These are phyloP conservation scores for Chloranthus sessilifolius DNA, from an alignment of 164 flowering plant genomes.

Conservation along the genomic window DNA sequence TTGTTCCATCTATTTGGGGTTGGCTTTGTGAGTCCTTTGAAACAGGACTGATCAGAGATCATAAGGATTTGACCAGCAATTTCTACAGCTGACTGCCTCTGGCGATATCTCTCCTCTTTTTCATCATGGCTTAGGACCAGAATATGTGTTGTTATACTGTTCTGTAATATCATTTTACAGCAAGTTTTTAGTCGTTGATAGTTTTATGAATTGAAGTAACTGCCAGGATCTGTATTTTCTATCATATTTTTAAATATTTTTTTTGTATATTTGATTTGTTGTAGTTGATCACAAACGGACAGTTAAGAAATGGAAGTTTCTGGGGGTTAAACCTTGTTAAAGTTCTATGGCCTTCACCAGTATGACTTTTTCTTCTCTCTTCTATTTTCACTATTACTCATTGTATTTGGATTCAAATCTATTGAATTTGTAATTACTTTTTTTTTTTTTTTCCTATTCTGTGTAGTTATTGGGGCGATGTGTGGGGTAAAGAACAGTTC, in stretches of 20 bases:
- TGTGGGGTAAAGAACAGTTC: slow-evolving; percentile 27
- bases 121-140: too few relatives aligned
- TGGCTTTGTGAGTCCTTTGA: too few relatives aligned
- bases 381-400: neutral
- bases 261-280: too few relatives aligned
- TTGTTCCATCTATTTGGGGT: too few relatives aligned
- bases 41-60: too few relatives aligned
- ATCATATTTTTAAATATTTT: neutral
- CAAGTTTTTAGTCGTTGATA: neutral
- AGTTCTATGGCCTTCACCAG: slow-evolving; percentile 54
- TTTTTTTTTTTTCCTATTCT: neutral
- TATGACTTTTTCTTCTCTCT: slow-evolving; percentile 15
- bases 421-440: neutral
- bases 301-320: slow-evolving; percentile 64
- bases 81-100: too few relatives aligned
- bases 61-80: too few relatives aligned
- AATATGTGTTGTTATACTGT: too few relatives aligned
- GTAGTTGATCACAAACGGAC: too few relatives aligned
- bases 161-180: too few relatives aligned
- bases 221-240: neutral
- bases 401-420: neutral
- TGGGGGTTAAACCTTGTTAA: slow-evolving; percentile 46
- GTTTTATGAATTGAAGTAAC: neutral
- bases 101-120: too few relatives aligned
- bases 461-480: slow-evolving; percentile 53